A percentile compares a stretch with the other conserved stretches of the same genome.
Evolutionary conservation across 2,329 filamentous ascomycete genomes (phyloP).

Genomic region (Pseudogymnoascus sp.): DNA sequence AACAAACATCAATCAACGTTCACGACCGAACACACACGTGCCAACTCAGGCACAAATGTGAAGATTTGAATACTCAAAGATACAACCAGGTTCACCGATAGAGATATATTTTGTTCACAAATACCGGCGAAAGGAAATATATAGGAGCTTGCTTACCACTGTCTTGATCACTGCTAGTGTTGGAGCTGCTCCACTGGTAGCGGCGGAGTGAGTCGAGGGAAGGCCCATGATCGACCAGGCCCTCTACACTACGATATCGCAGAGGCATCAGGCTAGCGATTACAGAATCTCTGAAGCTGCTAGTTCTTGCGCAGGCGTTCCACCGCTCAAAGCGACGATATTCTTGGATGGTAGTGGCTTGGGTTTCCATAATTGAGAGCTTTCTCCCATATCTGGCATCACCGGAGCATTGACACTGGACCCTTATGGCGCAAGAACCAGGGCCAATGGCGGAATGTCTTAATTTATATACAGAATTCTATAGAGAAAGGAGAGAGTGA

Average conservation of each 20-base stretch:
- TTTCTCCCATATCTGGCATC: conserved; percentile 7
- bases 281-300: not conserved
- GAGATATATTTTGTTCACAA: not conserved
- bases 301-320: conserved; percentile 7
- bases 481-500: not conserved
- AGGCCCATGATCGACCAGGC: conserved; percentile 1
- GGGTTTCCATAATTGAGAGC: not conserved
- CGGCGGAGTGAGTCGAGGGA: not conserved
- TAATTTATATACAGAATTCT: not conserved
- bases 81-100: not conserved
- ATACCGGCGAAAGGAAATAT: not conserved
- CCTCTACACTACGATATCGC: conserved; percentile 5
- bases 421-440: conserved; percentile 7
- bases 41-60: not conserved
- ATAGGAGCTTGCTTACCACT: conserved; percentile 5
- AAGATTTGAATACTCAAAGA: not conserved
- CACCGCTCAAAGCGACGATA: not conserved
- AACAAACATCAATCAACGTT: not conserved
- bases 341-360: not conserved
- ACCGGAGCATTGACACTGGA: not conserved
- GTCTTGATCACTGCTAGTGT: conserved; percentile 1
- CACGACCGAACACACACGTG: not conserved
- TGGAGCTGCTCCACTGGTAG: conserved; percentile 5
- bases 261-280: not conserved
- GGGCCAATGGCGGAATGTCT: conserved; percentile 6